Evolutionary conservation across 2,329 filamentous ascomycete species (phyloP).

Genomic region (Sporothrix inflata): DNA sequence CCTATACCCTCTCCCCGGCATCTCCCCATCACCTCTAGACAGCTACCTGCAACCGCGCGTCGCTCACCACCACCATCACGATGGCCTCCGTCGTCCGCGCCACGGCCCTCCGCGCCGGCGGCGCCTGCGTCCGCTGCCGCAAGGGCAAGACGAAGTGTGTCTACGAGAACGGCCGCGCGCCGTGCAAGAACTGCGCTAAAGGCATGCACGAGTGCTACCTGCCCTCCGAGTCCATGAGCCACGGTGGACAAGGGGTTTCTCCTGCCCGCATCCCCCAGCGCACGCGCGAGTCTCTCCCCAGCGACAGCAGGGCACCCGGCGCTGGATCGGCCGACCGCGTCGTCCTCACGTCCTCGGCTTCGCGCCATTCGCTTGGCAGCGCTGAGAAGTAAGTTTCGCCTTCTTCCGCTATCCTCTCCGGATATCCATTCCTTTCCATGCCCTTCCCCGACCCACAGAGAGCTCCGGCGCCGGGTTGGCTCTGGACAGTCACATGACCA

Average conservation of each 20-base stretch:
- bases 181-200: conserved; percentile 66
- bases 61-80: neutral
- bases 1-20: conserved; percentile 1
- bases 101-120: conserved; percentile 63
- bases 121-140: conserved; percentile 65
- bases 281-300: conserved; percentile 58
- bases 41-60: neutral
- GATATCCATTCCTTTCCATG: neutral
- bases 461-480: neutral
- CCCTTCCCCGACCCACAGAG: neutral
- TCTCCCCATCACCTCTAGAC: neutral
- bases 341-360: conserved; percentile 49
- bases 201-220: conserved; percentile 67
- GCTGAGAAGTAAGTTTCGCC: conserved; percentile 59
- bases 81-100: conserved; percentile 59
- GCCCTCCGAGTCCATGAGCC: conserved; percentile 62
- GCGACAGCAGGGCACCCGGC: conserved; percentile 51
- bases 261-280: conserved; percentile 57
- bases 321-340: conserved; percentile 49
- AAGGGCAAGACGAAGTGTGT: conserved; percentile 68
- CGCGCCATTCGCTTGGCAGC: conserved; percentile 52
- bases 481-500: neutral
- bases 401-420: conserved; percentile 21
- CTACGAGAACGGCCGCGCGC: conserved; percentile 64
- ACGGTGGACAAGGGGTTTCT: conserved; percentile 60